phyloP scores from a whole-genome alignment of 1,284 basidiomycete species.

The Pholiota adiposa region DNA sequence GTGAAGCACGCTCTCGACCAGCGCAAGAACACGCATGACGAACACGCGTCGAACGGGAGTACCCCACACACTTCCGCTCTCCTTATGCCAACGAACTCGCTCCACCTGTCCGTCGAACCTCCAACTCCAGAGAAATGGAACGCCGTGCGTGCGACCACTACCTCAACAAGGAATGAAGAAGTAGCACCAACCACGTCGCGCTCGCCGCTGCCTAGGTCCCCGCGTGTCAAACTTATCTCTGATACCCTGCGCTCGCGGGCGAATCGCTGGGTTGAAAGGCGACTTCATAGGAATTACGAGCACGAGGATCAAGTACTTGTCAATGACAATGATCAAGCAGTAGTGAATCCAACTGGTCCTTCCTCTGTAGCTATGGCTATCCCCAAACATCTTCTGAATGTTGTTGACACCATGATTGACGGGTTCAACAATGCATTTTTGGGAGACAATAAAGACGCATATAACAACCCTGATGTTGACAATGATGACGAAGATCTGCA shows the following conservation, averaged over 20 bases:
- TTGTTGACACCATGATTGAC: conserved; percentile 46
- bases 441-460: conserved; percentile 4
- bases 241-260: conserved; percentile 58
- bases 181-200: neutral
- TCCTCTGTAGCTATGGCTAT: conserved; percentile 16
- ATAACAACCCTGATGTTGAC: conserved; percentile 6
- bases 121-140: conserved; percentile 39
- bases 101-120: conserved; percentile 43
- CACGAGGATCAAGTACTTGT: neutral
- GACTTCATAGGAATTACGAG: conserved; percentile 44
- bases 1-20: neutral
- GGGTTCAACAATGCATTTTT: conserved; percentile 31
- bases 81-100: conserved; percentile 23
- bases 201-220: conserved; percentile 24
- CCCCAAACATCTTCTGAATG: conserved; percentile 39
- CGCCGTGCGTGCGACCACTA: neutral
- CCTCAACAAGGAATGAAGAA: neutral
- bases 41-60: neutral
- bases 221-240: conserved; percentile 50
- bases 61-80: conserved; percentile 6
- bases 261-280: conserved; percentile 55
- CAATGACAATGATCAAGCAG: neutral
- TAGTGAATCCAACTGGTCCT: neutral
- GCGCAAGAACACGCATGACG: neutral
- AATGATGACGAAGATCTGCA: conserved; percentile 1